Base-by-base conservation (phyloP, 148 eudicot genomes). In the Spergularia bocconei region DNA sequence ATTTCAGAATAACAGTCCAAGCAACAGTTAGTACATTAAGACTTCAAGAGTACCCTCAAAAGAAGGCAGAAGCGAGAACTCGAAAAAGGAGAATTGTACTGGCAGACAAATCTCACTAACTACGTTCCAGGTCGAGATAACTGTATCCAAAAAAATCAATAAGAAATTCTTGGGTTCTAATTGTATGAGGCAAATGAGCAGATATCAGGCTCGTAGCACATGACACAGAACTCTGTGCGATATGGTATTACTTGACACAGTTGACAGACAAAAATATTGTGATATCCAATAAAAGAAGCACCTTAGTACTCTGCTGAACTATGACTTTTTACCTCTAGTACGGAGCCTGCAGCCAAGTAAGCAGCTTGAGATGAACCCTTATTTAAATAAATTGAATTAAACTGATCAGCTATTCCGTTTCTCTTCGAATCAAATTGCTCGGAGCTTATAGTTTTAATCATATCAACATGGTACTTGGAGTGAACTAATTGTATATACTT, bases 301-400 rank as follows among this genome's bases (percentile, higher is more conserved):
- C 55, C 75, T 38, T 29, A 57, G 65, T 15, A 36, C 29, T 13
- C 17, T 65, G 54, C 77, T 47, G 70, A 75, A 36, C 20, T 29
- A 39, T n/a, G 63, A 41, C 41, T 2, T 25, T 58, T 77, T 81
- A 90, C 99, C 97, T 95, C 90, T 15, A 88, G 48, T n/a, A 95
- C 96, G 63, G 91, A 92, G 68, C 99, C 99, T 47, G 99, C 97
- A 67, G 99, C 96, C 81, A 95, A 87, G 81, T 81, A 87, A 71
- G 99, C 96, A 83, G 97, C 92, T 86, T 90, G 89, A 7, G 99
- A 87, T 70, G 99, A 92, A 71, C 93, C 90, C 82, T 89, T 84
- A 79, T 90, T 95, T 63, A 95, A 84, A 81, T 95, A 91, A 66
- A 92, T 86, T 29, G 99, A 95, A 85, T 87, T 91, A 70, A 76